These are phyloP conservation scores for Rhipidocladum racemiflorum DNA, from an alignment of 176 grass and related monocot genomes.

Conservation along the genomic window DNA sequence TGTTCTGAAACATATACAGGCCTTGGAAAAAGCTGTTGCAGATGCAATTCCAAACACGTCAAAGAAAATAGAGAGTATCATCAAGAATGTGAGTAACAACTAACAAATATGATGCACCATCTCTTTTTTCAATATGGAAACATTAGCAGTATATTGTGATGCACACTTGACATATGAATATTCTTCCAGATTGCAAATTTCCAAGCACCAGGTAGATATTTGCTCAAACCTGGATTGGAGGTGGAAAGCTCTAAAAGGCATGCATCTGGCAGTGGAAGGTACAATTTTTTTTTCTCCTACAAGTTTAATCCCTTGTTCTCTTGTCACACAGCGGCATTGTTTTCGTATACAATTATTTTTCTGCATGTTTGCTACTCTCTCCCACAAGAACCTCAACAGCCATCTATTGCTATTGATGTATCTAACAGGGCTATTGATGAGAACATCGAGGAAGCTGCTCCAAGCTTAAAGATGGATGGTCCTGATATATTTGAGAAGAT, in stretches of 20 bases:
- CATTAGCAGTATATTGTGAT: neutral
- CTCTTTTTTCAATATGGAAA: constrained; percentile 1
- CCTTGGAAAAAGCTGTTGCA: constrained; percentile 85
- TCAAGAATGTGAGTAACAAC: constrained; percentile 85
- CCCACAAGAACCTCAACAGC: constrained; percentile 29
- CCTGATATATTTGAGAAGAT: constrained; percentile 52
- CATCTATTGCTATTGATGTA: constrained; percentile 30
- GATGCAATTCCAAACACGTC: constrained; percentile 56
- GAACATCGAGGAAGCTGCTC: constrained; percentile 52
- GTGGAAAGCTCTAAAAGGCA: constrained; percentile 53
- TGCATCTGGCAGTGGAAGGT: constrained; percentile 60
- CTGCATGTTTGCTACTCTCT: constrained; percentile 44
- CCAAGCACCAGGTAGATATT: constrained; percentile 77
- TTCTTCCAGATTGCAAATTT: constrained; percentile 76
- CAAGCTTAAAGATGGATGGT: constrained; percentile 56
- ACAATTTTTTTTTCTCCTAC: constrained; percentile 8
- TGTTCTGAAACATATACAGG: constrained; percentile 50
- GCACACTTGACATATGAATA: constrained; percentile 23
- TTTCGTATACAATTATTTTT: constrained; percentile 8
- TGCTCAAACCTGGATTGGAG: constrained; percentile 74
- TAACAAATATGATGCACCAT: constrained; percentile 21
- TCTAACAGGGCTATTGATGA: constrained; percentile 42
- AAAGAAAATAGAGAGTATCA: constrained; percentile 74
- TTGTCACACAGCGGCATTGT: neutral
- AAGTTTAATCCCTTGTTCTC: neutral